These are phyloP conservation scores for Smallanthus sonchifolius DNA, from an alignment of 129 eudicot species.

Conservation along the genomic window DNA sequence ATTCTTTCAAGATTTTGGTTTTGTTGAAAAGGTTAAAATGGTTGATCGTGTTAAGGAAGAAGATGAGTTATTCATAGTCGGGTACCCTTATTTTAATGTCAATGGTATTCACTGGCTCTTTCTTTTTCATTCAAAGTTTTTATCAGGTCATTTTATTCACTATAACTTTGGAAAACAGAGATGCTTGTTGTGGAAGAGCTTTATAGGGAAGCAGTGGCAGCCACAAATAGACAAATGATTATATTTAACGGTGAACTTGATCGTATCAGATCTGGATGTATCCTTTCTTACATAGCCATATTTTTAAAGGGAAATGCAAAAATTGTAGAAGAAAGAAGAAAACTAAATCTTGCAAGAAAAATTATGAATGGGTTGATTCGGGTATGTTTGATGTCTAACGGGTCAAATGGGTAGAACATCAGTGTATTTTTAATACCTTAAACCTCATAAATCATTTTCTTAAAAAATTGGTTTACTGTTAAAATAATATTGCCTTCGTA, in stretches of 20 bases:
- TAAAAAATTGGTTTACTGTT: neutral
- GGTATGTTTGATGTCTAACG: neutral
- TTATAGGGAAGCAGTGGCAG: conserved; percentile 78
- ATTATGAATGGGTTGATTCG: neutral
- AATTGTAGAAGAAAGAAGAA: neutral
- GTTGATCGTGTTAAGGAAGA: conserved; percentile 86
- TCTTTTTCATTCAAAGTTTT: neutral
- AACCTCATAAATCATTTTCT: neutral
- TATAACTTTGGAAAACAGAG: conserved; percentile 40
- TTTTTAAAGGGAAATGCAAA: neutral
- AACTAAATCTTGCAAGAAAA: neutral
- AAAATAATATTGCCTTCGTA: neutral
- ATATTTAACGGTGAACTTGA: conserved; percentile 95
- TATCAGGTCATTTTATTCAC: neutral
- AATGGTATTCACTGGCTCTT: conserved; percentile 52
- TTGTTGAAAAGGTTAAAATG: conserved; percentile 72
- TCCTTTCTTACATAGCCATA: conserved; percentile 42
- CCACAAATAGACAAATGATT: conserved; percentile 65
- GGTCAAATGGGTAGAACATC: neutral
- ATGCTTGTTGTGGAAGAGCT: conserved; percentile 99
- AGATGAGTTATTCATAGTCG: conserved; percentile 85
- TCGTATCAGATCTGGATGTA: conserved; percentile 98
- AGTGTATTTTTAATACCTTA: neutral
- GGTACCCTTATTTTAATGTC: conserved; percentile 89
- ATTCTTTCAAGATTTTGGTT: conserved; percentile 90